phyloP scores from a whole-genome alignment of 1,284 basidiomycete species.

The Fomitopsis pinicola region DNA sequence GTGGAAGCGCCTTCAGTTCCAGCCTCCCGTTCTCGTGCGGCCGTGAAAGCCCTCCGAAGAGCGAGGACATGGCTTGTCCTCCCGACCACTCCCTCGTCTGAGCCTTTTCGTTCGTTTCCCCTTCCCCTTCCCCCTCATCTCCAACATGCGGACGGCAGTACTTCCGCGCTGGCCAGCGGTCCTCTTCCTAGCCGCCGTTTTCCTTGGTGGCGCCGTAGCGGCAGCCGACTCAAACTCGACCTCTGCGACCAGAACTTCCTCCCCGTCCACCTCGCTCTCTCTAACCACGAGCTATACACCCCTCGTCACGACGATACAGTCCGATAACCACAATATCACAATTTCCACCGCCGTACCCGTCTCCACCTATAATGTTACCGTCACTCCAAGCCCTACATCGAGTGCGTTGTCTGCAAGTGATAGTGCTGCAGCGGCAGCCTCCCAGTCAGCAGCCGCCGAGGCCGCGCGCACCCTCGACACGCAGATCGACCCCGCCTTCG shows the following conservation, averaged over 20 bases:
- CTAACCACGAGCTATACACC: slow-evolving; percentile 22
- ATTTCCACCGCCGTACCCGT: slow-evolving; percentile 52
- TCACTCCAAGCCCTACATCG: slow-evolving; percentile 38
- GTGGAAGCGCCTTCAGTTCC: slow-evolving; percentile 1
- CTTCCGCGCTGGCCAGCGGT: slow-evolving; percentile 13
- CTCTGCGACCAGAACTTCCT: slow-evolving; percentile 10
- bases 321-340: slow-evolving; percentile 42
- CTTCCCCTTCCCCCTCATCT: slow-evolving; percentile 7
- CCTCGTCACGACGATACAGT: slow-evolving; percentile 40
- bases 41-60: slow-evolving; percentile 2
- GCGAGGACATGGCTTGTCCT: slow-evolving; percentile 11
- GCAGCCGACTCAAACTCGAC: slow-evolving; percentile 12
- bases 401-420: slow-evolving; percentile 27
- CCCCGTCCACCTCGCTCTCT: slow-evolving; percentile 18
- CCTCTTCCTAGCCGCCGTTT: slow-evolving; percentile 14
- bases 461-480: slow-evolving; percentile 64
- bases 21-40: slow-evolving; percentile 5
- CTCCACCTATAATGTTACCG: slow-evolving; percentile 51
- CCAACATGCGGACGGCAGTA: slow-evolving; percentile 14
- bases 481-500: slow-evolving; percentile 83
- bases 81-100: slow-evolving; percentile 4
- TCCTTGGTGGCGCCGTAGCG: slow-evolving; percentile 10
- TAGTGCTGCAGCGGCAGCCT: slow-evolving; percentile 38
- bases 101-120: slow-evolving; percentile 3
- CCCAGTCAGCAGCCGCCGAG: slow-evolving; percentile 48